Evolutionary conservation across 257 asterid genomes (phyloP).

Genomic region (Nicotiana obtusifolia): DNA sequence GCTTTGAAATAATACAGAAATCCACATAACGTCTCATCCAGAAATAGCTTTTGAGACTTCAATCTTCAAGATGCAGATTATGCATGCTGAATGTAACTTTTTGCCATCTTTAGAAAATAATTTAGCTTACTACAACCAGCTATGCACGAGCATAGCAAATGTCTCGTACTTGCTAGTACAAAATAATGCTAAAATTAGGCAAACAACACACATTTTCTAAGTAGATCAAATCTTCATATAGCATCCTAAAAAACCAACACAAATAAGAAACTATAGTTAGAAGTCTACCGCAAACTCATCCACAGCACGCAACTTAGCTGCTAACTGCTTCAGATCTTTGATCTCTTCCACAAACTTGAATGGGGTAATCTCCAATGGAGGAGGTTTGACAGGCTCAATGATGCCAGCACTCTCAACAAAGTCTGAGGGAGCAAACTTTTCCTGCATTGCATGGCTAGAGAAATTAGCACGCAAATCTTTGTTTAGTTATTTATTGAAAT

Average conservation of each 20-base stretch:
- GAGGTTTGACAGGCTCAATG: constrained; percentile 57
- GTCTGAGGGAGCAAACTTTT: constrained; percentile 52
- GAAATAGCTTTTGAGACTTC: background rate
- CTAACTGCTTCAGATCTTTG: constrained; percentile 83
- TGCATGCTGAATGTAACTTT: background rate
- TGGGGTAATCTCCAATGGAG: constrained; percentile 67
- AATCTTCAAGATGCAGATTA: background rate
- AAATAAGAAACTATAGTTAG: constrained; percentile 9
- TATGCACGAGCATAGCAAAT: background rate
- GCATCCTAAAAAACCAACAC: background rate
- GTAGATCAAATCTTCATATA: background rate
- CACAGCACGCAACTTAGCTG: constrained; percentile 54
- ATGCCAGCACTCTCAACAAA: constrained; percentile 51
- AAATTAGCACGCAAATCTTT: background rate
- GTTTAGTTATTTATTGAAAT: background rate
- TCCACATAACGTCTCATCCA: background rate
- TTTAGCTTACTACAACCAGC: background rate
- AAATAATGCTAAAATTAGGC: background rate
- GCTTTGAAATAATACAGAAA: background rate
- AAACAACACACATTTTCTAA: background rate
- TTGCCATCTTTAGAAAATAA: background rate
- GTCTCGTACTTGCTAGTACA: background rate
- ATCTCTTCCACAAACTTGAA: constrained; percentile 72
- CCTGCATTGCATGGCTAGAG: constrained; percentile 39
- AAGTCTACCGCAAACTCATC: constrained; percentile 87